phyloP scores from a whole-genome alignment of 345 rosid species.

The Crucihimalaya himalaica region DNA sequence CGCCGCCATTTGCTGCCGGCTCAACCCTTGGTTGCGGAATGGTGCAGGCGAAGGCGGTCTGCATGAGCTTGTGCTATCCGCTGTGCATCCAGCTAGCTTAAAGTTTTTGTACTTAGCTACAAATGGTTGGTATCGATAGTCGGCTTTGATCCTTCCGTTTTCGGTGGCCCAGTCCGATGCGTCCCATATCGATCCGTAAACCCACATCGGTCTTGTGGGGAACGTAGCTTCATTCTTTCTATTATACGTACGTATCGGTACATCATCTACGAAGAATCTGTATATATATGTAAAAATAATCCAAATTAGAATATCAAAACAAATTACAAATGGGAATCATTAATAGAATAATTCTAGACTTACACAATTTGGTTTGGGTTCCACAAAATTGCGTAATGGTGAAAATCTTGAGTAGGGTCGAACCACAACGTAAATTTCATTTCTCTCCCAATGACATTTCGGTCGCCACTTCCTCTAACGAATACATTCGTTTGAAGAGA shows the following conservation, averaged over 20 bases:
- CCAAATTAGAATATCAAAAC: conserved; percentile 1
- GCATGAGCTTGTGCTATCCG: conserved; percentile 48
- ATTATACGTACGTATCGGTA: conserved; percentile 76
- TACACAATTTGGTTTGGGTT: conserved; percentile 69
- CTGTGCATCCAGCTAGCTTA: conserved; percentile 61
- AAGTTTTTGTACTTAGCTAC: conserved; percentile 63
- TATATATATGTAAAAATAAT: neutral
- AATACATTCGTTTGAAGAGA: conserved; percentile 88
- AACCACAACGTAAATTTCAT: conserved; percentile 82
- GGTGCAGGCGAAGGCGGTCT: conserved; percentile 54
- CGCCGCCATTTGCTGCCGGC: conserved; percentile 57
- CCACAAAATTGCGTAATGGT: conserved; percentile 78
- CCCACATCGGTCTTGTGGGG: conserved; percentile 78
- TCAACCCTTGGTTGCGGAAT: conserved; percentile 45
- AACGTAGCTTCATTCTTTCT: conserved; percentile 66
- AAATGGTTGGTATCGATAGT: conserved; percentile 80
- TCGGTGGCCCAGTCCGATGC: conserved; percentile 98
- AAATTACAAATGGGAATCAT: neutral
- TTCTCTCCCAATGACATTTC: conserved; percentile 76
- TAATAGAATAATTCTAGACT: conserved; percentile 29
- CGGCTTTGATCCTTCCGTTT: conserved; percentile 75
- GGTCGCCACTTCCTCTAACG: conserved; percentile 89
- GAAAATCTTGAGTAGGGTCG: conserved; percentile 83
- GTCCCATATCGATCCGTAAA: conserved; percentile 91
- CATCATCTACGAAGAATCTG: conserved; percentile 89